Base-by-base conservation (phyloP, 352 stramenopile species). In the Peronospora farinosa region DNA sequence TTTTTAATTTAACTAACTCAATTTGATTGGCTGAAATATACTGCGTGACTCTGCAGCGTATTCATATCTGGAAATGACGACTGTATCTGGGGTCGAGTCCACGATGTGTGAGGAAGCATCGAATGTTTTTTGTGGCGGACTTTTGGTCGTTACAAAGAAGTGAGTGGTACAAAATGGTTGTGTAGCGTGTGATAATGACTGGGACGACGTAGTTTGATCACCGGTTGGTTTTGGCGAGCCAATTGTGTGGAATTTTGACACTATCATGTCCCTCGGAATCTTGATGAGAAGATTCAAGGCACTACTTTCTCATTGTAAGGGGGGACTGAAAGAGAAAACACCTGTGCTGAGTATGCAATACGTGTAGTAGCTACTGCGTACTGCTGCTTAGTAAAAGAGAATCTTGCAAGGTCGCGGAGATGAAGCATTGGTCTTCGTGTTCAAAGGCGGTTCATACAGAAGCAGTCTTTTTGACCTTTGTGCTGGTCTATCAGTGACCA, bases 271-370 rank as follows among this genome's bases (percentile, higher is more conserved):
- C 69, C 54, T 69, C 78, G 60, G 69, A 83, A 88, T 88, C 78
- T 86, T 88, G 75, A 88, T 86, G 75, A 47, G 69, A 58, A 78
- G 72, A 52, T 71, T 81, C 55, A 67, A 79, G 73, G 66, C 78
- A 84, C 74, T 81, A 76, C 73, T 62, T 86, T 60, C 62, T 74
- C 78, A 79, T 88, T 88, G 78, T 88, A 88, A 88, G 67, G 78
- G 57, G 51, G 73, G 67, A 82, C 74, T 43, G 19, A 86, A 40
- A 86, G 54, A 57, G 35, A 77, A 19, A 54, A 40, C 30, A 21
- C 33, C 61, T 30, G 13, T 47, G 21, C 33, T 27, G 46, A 12
- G 37, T 41, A 31, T 42, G 42, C 17, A n/a, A n/a, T 9, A 10
- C 25, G 12, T 15, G 17, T 55, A 56, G 30, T 23, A 17, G 28